Evolutionary conservation across 164 flowering plant species (phyloP).

Genomic region (Houttuynia cordata): DNA sequence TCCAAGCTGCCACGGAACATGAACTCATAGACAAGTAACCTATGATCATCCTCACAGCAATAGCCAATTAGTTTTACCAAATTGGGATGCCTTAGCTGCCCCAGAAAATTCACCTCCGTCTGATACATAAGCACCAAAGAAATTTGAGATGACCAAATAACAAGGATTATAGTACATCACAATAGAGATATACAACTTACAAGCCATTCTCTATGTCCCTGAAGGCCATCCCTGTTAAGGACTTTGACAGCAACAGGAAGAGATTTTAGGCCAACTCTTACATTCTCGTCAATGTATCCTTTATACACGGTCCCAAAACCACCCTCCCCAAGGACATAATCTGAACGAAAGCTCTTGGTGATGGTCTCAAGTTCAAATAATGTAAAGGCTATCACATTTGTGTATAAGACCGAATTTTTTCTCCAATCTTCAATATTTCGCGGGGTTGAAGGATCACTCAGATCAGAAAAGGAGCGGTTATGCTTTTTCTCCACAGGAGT

Average conservation of each 20-base stretch:
- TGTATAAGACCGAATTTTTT: constrained; percentile 53
- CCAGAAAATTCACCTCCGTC: constrained; percentile 97
- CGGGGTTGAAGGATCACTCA: constrained; percentile 66
- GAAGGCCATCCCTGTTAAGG: constrained; percentile 95
- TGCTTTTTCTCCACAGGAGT: constrained; percentile 42
- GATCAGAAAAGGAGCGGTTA: constrained; percentile 69
- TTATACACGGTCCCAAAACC: constrained; percentile 97
- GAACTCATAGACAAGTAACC: constrained; percentile 92
- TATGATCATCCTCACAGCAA: constrained; percentile 97
- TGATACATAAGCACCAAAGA: constrained; percentile 14
- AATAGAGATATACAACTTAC: constrained; percentile 21
- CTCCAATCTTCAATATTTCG: constrained; percentile 51
- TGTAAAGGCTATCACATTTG: constrained; percentile 76
- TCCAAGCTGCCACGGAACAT: constrained; percentile 98
- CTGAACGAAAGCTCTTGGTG: constrained; percentile 92
- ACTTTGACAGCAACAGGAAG: constrained; percentile 97
- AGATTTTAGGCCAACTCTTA: constrained; percentile 88
- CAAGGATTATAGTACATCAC: neutral
- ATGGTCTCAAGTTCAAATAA: constrained; percentile 89
- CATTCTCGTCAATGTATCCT: constrained; percentile 97
- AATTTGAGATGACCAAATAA: neutral
- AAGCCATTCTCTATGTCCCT: constrained; percentile 97
- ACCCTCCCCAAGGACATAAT: constrained; percentile 92
- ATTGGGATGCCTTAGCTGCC: constrained; percentile 93
- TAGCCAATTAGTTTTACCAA: constrained; percentile 95